Conservation (phyloP, 108 stramenopile species). For the Craspedostauros australis region DNA sequence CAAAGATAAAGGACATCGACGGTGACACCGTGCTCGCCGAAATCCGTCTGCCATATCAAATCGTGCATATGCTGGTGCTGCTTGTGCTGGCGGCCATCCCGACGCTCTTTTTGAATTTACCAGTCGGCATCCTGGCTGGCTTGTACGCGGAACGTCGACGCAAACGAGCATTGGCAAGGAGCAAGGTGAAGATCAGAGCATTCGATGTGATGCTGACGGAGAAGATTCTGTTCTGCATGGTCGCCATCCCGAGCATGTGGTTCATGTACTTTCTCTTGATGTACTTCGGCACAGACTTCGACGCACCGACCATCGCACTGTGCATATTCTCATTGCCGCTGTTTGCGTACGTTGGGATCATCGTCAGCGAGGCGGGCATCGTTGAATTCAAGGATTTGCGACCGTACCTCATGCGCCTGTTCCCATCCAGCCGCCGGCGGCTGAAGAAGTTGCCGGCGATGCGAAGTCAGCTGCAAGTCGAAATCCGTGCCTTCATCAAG, state of each 20-base stretch:
- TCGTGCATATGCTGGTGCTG: constrained; percentile 78
- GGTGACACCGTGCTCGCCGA: constrained; percentile 64
- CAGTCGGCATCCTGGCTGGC: constrained; percentile 86
- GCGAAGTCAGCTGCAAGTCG: constrained; percentile 54
- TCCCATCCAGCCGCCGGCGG: constrained; percentile 63
- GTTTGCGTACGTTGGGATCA: constrained; percentile 89
- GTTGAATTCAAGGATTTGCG: constrained; percentile 90
- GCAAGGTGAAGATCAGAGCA: constrained; percentile 90
- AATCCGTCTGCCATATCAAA: constrained; percentile 72
- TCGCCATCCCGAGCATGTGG: constrained; percentile 94
- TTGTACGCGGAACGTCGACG: constrained; percentile 77
- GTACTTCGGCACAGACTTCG: constrained; percentile 60
- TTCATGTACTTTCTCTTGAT: constrained; percentile 75
- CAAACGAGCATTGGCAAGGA: constrained; percentile 84
- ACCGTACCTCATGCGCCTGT: constrained; percentile 71
- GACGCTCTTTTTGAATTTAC: constrained; percentile 84
- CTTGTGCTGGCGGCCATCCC: constrained; percentile 81
- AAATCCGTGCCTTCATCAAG: constrained; percentile 70
- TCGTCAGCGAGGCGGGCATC: constrained; percentile 82
- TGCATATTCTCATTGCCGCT: constrained; percentile 80
- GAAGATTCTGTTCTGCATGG: constrained; percentile 90
- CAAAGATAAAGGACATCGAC: constrained; percentile 24
- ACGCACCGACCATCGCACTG: constrained; percentile 75
- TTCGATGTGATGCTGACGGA: constrained; percentile 94
- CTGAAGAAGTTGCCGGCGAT: constrained; percentile 55